These are phyloP conservation scores for Trametes gibbosa DNA, from an alignment of 768 basidiomycete genomes.

Conservation along the genomic window DNA sequence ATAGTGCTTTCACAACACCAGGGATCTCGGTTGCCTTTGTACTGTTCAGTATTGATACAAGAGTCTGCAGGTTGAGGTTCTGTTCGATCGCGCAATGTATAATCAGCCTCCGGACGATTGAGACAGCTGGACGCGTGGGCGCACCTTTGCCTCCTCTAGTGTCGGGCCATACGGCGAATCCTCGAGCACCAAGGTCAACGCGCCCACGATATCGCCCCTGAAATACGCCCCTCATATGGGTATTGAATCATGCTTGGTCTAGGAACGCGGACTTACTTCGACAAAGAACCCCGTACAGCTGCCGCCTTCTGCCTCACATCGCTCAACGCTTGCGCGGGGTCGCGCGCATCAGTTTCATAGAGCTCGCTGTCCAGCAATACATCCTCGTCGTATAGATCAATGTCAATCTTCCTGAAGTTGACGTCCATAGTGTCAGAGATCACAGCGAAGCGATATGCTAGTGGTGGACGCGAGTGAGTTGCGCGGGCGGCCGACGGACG, in stretches of 20 bases:
- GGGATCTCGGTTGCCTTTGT: slow-evolving; percentile 89
- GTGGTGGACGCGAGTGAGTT: not conserved
- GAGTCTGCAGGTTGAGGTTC: slow-evolving; percentile 74
- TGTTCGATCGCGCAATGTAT: slow-evolving; percentile 29
- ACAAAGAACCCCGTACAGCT: slow-evolving; percentile 68
- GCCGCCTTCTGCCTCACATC: slow-evolving; percentile 76
- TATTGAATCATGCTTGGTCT: not conserved
- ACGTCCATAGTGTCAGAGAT: slow-evolving; percentile 34
- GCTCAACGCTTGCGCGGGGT: slow-evolving; percentile 65
- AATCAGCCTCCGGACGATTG: not conserved
- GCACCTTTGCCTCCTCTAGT: slow-evolving; percentile 88
- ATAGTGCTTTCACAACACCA: slow-evolving; percentile 65
- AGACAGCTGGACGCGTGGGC: slow-evolving; percentile 10
- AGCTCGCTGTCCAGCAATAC: slow-evolving; percentile 80
- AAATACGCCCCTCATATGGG: not conserved
- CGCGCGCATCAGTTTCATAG: slow-evolving; percentile 81
- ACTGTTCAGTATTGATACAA: slow-evolving; percentile 90
- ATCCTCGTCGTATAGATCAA: slow-evolving; percentile 93
- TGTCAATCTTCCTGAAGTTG: slow-evolving; percentile 90
- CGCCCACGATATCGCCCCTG: slow-evolving; percentile 77
- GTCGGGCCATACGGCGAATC: slow-evolving; percentile 86
- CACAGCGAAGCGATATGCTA: not conserved
- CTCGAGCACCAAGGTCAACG: slow-evolving; percentile 68
- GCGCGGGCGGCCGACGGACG: not conserved
- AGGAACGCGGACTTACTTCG: slow-evolving; percentile 52